Evolutionary conservation across 2,329 filamentous ascomycete species (phyloP).

Genomic region (Phialemonium atrogriseum): DNA sequence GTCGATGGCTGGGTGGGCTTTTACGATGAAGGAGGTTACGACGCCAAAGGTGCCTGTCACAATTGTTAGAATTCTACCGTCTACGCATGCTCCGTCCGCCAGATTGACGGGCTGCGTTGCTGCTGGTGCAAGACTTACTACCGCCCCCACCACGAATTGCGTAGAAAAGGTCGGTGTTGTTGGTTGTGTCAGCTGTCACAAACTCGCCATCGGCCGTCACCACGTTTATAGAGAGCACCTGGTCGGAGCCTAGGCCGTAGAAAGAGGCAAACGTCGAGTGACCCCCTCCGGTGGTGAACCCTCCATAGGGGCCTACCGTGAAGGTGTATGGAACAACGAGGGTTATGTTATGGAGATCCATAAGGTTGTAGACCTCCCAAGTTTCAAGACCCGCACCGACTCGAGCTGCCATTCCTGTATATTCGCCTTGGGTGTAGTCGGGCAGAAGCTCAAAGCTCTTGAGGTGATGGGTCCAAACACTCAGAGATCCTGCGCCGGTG

Average conservation of each 20-base stretch:
- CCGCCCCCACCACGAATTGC: constrained; percentile 28
- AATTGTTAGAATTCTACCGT: background rate
- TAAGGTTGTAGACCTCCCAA: constrained; percentile 24
- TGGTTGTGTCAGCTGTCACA: constrained; percentile 31
- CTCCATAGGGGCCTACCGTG: constrained; percentile 35
- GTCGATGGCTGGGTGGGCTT: constrained; percentile 10
- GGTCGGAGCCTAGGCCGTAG: constrained; percentile 43
- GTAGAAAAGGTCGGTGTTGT: constrained; percentile 31
- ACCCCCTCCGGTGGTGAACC: constrained; percentile 43
- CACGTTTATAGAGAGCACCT: constrained; percentile 38
- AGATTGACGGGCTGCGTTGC: too few relatives aligned
- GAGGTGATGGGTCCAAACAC: constrained; percentile 41
- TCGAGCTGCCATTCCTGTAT: constrained; percentile 21
- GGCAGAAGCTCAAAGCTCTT: constrained; percentile 30
- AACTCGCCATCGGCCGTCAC: constrained; percentile 37
- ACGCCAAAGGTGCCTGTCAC: constrained; percentile 8
- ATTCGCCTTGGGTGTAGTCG: constrained; percentile 19
- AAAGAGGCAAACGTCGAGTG: constrained; percentile 37
- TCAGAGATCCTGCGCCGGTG: constrained; percentile 35
- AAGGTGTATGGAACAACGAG: constrained; percentile 20
- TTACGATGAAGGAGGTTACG: constrained; percentile 10
- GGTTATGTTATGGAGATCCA: constrained; percentile 19
- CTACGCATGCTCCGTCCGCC: too few relatives aligned
- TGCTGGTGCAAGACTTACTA: too few relatives aligned
- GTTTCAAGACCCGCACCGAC: constrained; percentile 24